Conservation (phyloP, 371 early-diverging fungal genomes). For the Mucor piriformis region DNA sequence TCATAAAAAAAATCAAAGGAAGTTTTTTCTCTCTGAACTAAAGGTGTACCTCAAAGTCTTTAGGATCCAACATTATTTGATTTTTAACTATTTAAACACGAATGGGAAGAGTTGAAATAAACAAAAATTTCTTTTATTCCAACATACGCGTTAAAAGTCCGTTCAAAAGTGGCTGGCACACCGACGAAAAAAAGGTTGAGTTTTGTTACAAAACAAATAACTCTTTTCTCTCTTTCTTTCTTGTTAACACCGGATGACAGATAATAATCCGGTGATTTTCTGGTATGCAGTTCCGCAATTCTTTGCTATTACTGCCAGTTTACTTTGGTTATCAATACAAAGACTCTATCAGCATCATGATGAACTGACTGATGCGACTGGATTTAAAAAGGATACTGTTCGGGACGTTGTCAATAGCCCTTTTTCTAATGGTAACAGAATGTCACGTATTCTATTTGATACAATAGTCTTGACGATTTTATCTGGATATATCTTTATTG, state of each 20-base stretch:
- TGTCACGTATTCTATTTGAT: slow-evolving; percentile 8
- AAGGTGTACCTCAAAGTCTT: slow-evolving; percentile 30
- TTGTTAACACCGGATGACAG: not conserved
- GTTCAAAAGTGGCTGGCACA: not conserved
- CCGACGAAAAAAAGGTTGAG: not conserved
- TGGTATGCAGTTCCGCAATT: not conserved
- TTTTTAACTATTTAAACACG: not conserved
- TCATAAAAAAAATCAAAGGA: too few relatives aligned
- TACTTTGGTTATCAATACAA: slow-evolving; percentile 13
- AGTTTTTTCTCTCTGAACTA: not conserved
- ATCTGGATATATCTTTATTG: slow-evolving; percentile 7
- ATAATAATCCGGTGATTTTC: not conserved
- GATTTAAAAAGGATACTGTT: slow-evolving; percentile 2
- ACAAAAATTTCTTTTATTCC: slow-evolving; percentile 1
- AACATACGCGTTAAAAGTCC: not conserved
- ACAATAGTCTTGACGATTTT: slow-evolving; percentile 7
- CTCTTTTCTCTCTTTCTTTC: not conserved
- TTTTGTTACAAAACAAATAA: too few relatives aligned
- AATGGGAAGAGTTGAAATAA: not conserved
- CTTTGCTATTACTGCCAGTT: not conserved
- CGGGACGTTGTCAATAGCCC: slow-evolving; percentile 5
- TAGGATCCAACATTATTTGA: slow-evolving; percentile 26
- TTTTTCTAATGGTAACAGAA: slow-evolving; percentile 6
- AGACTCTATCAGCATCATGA: slow-evolving; percentile 11
- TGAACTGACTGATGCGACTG: not conserved